Percentiles rank a stretch among this genome's conserved stretches.
Conservation (phyloP, 2,329 filamentous ascomycete genomes). For the Zarea fungicola region DNA sequence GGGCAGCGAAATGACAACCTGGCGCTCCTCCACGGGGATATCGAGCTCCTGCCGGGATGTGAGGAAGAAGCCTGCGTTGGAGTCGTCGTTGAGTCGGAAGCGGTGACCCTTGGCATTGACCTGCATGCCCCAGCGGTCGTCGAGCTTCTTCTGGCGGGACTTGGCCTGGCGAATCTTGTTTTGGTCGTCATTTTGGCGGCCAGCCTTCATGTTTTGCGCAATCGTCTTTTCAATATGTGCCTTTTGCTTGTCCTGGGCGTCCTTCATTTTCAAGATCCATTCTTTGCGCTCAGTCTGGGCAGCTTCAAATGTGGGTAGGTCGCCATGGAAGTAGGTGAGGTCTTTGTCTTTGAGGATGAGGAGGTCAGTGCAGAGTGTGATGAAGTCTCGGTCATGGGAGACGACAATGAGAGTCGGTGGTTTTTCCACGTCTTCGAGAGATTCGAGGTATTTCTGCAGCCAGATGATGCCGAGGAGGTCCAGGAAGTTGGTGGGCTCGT, state of each 20-base stretch:
- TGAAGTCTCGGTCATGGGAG: slow-evolving; percentile 80
- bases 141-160: slow-evolving; percentile 76
- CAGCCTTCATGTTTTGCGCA: slow-evolving; percentile 66
- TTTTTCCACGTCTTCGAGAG: slow-evolving; percentile 44
- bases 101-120: slow-evolving; percentile 65
- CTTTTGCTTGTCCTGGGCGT: slow-evolving; percentile 74
- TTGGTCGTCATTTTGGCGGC: slow-evolving; percentile 72
- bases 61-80: slow-evolving; percentile 56
- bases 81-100: slow-evolving; percentile 80
- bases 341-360: slow-evolving; percentile 68
- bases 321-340: slow-evolving; percentile 70
- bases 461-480: slow-evolving; percentile 80
- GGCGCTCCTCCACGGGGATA: slow-evolving; percentile 57
- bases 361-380: slow-evolving; percentile 70
- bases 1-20: slow-evolving; percentile 53
- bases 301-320: slow-evolving; percentile 65
- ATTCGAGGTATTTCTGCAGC: slow-evolving; percentile 68
- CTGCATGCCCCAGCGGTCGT: slow-evolving; percentile 73
- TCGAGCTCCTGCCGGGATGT: slow-evolving; percentile 63
- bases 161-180: slow-evolving; percentile 85
- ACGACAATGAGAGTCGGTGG: slow-evolving; percentile 69
- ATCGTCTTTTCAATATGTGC: slow-evolving; percentile 78
- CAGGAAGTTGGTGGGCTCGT: slow-evolving; percentile 84
- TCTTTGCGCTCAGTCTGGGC: slow-evolving; percentile 62
- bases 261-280: slow-evolving; percentile 69